Conservation (phyloP, 495 filamentous ascomycete species). For the Lasiosphaeriaceae sp. region DNA sequence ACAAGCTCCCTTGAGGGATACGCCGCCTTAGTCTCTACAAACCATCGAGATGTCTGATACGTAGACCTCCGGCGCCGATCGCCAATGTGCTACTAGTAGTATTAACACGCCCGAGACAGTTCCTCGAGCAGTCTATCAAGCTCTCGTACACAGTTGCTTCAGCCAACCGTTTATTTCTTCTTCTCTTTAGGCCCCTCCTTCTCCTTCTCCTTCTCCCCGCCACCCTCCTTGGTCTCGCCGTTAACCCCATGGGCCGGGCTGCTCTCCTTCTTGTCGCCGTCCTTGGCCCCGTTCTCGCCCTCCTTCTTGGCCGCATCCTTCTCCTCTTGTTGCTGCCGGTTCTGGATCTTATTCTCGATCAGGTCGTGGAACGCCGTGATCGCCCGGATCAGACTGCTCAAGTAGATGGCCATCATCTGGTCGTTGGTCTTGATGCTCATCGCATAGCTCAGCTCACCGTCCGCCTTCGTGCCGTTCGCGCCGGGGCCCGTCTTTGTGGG, state of each 20-base stretch:
- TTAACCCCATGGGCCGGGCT: slow-evolving; percentile 15
- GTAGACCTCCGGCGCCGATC: too few relatives aligned
- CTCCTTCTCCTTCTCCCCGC: slow-evolving; percentile 34
- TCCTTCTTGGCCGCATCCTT: slow-evolving; percentile 71
- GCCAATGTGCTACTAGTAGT: slow-evolving; percentile 10
- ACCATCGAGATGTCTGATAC: too few relatives aligned
- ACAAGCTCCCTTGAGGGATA: too few relatives aligned
- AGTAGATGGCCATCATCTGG: slow-evolving; percentile 96
- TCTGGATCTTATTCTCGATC: slow-evolving; percentile 99
- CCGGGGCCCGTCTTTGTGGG: slow-evolving; percentile 52
- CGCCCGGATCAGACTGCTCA: slow-evolving; percentile 91
- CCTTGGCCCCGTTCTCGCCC: slow-evolving; percentile 46
- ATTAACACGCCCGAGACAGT: slow-evolving; percentile 21
- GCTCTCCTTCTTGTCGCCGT: slow-evolving; percentile 53
- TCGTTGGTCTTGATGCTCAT: slow-evolving; percentile 99
- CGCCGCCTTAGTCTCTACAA: too few relatives aligned
- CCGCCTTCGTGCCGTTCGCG: slow-evolving; percentile 44
- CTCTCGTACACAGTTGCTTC: slow-evolving; percentile 20
- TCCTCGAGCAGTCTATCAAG: slow-evolving; percentile 10
- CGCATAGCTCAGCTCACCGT: slow-evolving; percentile 79
- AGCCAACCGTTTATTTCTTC: slow-evolving; percentile 28
- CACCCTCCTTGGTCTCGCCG: slow-evolving; percentile 40
- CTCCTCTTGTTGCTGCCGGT: slow-evolving; percentile 93
- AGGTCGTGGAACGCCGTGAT: slow-evolving; percentile 99
- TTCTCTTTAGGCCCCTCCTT: slow-evolving; percentile 32